Evolutionary conservation across 768 basidiomycete genomes (phyloP).

Genomic region (Calocera cornea): DNA sequence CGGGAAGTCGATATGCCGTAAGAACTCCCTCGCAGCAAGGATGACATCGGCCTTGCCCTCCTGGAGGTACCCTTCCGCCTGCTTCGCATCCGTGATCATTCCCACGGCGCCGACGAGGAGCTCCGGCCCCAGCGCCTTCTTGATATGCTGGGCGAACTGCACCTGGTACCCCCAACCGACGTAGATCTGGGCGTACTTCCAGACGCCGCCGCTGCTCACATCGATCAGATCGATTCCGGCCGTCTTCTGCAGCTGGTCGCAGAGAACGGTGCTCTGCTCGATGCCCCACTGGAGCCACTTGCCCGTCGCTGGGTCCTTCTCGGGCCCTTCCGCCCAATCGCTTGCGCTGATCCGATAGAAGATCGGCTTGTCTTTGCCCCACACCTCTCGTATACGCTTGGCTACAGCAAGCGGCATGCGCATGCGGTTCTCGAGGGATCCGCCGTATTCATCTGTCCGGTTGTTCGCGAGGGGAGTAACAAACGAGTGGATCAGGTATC

Average conservation of each 20-base stretch:
- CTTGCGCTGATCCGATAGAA: constrained; percentile 57
- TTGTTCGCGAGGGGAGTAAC: constrained; percentile 61
- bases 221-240: constrained; percentile 65
- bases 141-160: constrained; percentile 24
- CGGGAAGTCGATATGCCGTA: constrained; percentile 54
- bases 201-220: constrained; percentile 53
- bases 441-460: constrained; percentile 60
- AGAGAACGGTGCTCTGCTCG: constrained; percentile 54
- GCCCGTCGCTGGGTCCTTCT: constrained; percentile 39
- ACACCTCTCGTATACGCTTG: constrained; percentile 38
- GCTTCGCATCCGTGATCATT: constrained; percentile 46
- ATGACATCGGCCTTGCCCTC: constrained; percentile 56
- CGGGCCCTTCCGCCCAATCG: constrained; percentile 51
- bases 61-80: constrained; percentile 49
- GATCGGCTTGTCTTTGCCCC: constrained; percentile 47
- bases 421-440: constrained; percentile 57
- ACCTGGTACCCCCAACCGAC: constrained; percentile 50
- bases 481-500: constrained; percentile 53
- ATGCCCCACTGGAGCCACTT: constrained; percentile 60
- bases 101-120: constrained; percentile 53
- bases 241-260: constrained; percentile 39
- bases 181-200: constrained; percentile 43
- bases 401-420: constrained; percentile 51
- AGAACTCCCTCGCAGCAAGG: constrained; percentile 49
- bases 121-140: constrained; percentile 44